Base-by-base conservation (phyloP, 306 rosid genomes). In the Vigna angularis region DNA sequence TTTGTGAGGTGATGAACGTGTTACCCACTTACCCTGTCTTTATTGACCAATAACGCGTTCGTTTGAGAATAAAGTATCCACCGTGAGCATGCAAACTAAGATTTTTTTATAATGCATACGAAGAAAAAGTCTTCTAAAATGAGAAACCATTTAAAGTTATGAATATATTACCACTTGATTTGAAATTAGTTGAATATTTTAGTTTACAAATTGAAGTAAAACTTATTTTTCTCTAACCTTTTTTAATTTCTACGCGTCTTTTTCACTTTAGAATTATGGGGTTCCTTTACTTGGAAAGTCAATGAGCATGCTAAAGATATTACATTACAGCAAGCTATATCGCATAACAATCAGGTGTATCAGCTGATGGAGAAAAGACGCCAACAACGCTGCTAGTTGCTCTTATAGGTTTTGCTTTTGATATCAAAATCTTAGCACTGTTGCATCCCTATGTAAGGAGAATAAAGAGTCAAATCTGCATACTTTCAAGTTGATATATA, bases 41-140 rank as follows among this genome's bases (percentile, higher is more conserved):
- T 66, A 1, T 67, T 66, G 53, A 53, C 74, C 13, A 73, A 74
- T 73, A 51, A 65, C 73, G 73, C 80, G 80, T 65, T n/a, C 3
- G 17, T 75, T 34, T 6, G 7, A 26, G 32, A 74, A 57, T 48
- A 13, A 75, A n/a, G 66, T 30, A 3, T 57, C 69, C 57, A 57
- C 48, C 20, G 17, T 20, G 12, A 40, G 6, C 70, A 26, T 48
- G 50, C 61, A 61, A 44, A 44, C 45, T 10, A 40, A 22, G 9
- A 18, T 17, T 55, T 26, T 26, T 57, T 9, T 9, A 38, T 36
- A 3, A 57, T 57, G 56, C 45, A 57, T 40, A 22, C 5, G 24
- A 28, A 5, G 0, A 10, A 34, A 34, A 34, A 59, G 42, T 59
- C 42, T 3, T 28, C 42, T 12, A 24, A 26, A 58, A 58, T 28